Evolutionary conservation across 2,329 filamentous ascomycete species (phyloP), one percentile per base, ranked within the genome.

Genomic region (Lasiodiplodia sp.): DNA sequence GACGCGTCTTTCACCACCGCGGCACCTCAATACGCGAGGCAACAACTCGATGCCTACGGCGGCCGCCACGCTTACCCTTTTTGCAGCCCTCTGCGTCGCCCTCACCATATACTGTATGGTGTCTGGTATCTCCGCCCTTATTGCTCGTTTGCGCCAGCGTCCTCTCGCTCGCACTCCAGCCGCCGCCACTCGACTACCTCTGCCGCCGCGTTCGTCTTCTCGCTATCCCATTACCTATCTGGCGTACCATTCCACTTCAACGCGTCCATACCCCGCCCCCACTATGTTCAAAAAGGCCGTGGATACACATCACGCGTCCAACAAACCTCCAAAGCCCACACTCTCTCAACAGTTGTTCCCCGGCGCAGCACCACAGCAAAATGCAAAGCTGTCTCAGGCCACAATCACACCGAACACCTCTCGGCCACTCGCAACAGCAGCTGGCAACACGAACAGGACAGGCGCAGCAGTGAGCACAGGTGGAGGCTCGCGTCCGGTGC

Each of bases 271-370:
- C 28, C 11, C 71, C 58, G 40, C 69, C 31, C 11, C 28, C n/a
- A 70, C 70, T 47, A 79, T 84, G 82, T 76, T 84, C 67, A 77
- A 78, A 63, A 73, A 78, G 57, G 82, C 82, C 25, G 73, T 82
- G 25, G 75, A 81, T 67, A 76, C 74, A 38, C 78, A 82, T 70
- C 74, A 81, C 69, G 74, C 79, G 67, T 73, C 77, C 69, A 74
- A 76, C 12, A 28, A 44, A 18, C 49, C 51, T 25, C 11, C 55
- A 21, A 57, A 57, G 28, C 58, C 67, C 12, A 52, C 51, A 68
- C 68, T 74, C n/a, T 74, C 82, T 4, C 87, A 88, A 75, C 82
- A 86, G 68, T 79, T 86, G 18, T 87, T 89, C 71, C 88, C 88
- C 1, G 89, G 85, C 77, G 88, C 49, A 5, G 14, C 38, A 6